phyloP scores from a whole-genome alignment of 129 eudicot species.

The Silybum marianum region DNA sequence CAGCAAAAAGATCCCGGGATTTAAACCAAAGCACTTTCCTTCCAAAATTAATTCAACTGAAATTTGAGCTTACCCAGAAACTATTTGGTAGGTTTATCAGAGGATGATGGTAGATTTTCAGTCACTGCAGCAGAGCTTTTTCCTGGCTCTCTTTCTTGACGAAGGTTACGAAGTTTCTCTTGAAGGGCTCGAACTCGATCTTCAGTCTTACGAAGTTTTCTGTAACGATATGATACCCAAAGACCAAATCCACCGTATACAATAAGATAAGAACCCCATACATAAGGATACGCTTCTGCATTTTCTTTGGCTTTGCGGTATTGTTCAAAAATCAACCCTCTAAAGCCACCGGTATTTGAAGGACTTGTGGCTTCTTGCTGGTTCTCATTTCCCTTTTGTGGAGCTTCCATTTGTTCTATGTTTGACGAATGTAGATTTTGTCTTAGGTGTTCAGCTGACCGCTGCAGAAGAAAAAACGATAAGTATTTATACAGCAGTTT shows the following conservation, averaged over 20 bases:
- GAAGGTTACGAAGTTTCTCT: slow-evolving; percentile 66
- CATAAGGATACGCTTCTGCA: slow-evolving; percentile 90
- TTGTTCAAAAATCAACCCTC: slow-evolving; percentile 44
- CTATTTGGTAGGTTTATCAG: slow-evolving; percentile 41
- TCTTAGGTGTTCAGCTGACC: no score
- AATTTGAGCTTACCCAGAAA: slow-evolving; percentile 16
- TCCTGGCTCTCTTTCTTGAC: slow-evolving; percentile 56
- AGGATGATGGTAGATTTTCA: slow-evolving; percentile 35
- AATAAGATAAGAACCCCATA: slow-evolving; percentile 81
- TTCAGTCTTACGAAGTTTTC: slow-evolving; percentile 73
- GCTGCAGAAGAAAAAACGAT: no score
- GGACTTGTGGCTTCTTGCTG: slow-evolving; percentile 29
- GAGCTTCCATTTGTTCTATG: slow-evolving; percentile 40
- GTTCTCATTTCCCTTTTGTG: slow-evolving; percentile 34
- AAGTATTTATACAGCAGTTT: no score
- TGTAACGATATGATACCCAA: slow-evolving; percentile 79
- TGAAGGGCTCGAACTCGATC: slow-evolving; percentile 83
- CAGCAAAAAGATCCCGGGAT: slow-evolving; percentile 4
- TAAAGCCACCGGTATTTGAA: slow-evolving; percentile 45
- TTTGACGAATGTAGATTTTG: not conserved
- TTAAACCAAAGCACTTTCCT: slow-evolving; percentile 13
- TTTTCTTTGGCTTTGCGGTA: slow-evolving; percentile 64
- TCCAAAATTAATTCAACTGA: not conserved
- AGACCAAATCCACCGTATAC: slow-evolving; percentile 88
- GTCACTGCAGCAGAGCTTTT: slow-evolving; percentile 30